A percentile compares a stretch with the other conserved stretches of the same genome.
phyloP scores from a whole-genome alignment of 768 basidiomycete species.

The Russula ochroleuca region DNA sequence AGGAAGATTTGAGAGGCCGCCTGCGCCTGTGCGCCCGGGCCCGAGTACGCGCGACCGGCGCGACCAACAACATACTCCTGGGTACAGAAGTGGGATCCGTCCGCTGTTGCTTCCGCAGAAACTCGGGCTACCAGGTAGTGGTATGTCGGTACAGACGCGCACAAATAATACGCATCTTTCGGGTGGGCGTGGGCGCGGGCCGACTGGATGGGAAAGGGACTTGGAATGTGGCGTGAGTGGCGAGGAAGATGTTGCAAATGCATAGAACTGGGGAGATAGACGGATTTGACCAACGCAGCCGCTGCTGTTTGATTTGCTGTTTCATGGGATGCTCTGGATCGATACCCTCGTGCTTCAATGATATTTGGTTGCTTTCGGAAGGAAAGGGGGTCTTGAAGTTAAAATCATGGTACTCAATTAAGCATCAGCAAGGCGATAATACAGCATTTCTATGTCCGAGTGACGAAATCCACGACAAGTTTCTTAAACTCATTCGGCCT shows the following conservation, averaged over 20 bases:
- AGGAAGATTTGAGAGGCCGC: neutral
- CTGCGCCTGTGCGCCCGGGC: neutral
- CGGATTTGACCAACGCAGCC: neutral
- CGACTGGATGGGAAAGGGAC: conserved; percentile 16
- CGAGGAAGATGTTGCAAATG: neutral
- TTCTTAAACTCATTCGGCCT: conserved; percentile 56
- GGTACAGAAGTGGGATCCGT: conserved; percentile 25
- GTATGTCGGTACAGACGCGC: conserved; percentile 3
- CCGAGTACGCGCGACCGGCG: neutral
- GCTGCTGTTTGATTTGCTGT: conserved; percentile 6
- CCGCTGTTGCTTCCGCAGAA: conserved; percentile 30
- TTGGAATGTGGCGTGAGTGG: conserved; percentile 9
- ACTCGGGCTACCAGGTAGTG: conserved; percentile 18
- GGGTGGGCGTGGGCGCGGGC: conserved; percentile 1
- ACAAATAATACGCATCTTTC: conserved; percentile 19
- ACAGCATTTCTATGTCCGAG: conserved; percentile 28
- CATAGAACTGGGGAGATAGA: neutral
- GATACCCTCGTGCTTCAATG: conserved; percentile 21
- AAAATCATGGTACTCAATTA: neutral
- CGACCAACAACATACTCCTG: neutral
- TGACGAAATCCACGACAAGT: conserved; percentile 35
- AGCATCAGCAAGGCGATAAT: neutral
- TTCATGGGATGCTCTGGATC: conserved; percentile 4
- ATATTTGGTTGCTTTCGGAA: conserved; percentile 8
- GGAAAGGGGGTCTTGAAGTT: no score